A percentile compares a stretch with the other conserved stretches of the same genome.
phyloP scores from a whole-genome alignment of 805 yeast genomes.

The Komagataella ulmi region DNA sequence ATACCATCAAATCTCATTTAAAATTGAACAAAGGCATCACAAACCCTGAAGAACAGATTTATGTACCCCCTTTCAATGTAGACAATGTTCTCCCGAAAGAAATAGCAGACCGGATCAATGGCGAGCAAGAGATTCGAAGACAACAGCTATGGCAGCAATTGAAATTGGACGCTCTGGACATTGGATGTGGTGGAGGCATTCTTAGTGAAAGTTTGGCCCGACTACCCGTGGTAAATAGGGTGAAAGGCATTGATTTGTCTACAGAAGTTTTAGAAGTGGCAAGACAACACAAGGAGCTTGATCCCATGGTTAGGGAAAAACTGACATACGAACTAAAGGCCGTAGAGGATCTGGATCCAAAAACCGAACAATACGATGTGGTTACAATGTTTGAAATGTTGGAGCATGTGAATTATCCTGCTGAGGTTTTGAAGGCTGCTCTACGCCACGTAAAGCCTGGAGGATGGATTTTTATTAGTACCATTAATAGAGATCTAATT shows the following conservation, averaged over 20 bases:
- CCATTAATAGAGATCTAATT: constrained; percentile 78
- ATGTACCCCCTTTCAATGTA: constrained; percentile 66
- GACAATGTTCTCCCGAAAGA: constrained; percentile 46
- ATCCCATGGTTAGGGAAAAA: constrained; percentile 46
- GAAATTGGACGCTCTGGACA: constrained; percentile 53
- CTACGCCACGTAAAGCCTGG: constrained; percentile 58
- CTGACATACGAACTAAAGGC: constrained; percentile 48
- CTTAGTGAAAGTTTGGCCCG: constrained; percentile 81
- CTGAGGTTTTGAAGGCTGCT: constrained; percentile 57
- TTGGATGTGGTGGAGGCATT: constrained; percentile 99
- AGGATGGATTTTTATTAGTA: constrained; percentile 78
- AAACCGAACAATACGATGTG: constrained; percentile 44
- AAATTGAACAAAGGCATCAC: constrained; percentile 25
- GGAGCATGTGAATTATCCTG: constrained; percentile 87
- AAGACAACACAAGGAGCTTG: constrained; percentile 45
- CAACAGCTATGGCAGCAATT: constrained; percentile 20
- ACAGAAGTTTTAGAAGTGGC: constrained; percentile 77
- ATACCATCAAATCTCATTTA: constrained; percentile 34
- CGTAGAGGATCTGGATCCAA: constrained; percentile 40
- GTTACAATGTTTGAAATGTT: constrained; percentile 89
- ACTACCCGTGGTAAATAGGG: constrained; percentile 43
- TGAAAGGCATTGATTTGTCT: constrained; percentile 79
- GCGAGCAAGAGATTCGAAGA: constrained; percentile 35
- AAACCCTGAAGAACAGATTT: constrained; percentile 30
- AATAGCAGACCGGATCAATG: constrained; percentile 30